phyloP scores from a whole-genome alignment of 2,329 filamentous ascomycete species.

The Fusarium papillatum region DNA sequence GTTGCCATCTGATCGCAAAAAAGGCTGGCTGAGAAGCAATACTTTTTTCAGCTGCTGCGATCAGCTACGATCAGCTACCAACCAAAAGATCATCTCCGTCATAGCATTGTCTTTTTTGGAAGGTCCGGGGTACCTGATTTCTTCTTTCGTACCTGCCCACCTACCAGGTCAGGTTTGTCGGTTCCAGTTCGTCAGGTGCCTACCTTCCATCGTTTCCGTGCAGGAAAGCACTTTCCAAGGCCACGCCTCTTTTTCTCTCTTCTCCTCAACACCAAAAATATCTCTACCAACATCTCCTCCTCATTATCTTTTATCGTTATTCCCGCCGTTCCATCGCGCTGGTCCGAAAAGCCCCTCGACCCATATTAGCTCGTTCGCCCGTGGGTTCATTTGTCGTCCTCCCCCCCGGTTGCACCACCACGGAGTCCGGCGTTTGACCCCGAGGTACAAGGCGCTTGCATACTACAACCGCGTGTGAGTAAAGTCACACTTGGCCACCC shows the following conservation, averaged over 20 bases:
- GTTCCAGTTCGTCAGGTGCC: conserved; percentile 5
- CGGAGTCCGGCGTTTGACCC: conserved; percentile 23
- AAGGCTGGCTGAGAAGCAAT: conserved; percentile 21
- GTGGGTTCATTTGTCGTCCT: conserved; percentile 22
- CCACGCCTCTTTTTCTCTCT: conserved; percentile 4
- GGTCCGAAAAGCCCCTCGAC: background rate
- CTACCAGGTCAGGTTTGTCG: conserved; percentile 25
- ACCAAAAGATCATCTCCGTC: background rate
- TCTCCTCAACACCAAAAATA: conserved; percentile 7
- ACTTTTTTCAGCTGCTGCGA: conserved; percentile 39
- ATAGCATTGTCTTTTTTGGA: conserved; percentile 21
- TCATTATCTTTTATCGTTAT: background rate
- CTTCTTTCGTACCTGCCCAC: conserved; percentile 11
- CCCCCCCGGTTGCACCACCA: conserved; percentile 32
- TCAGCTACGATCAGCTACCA: conserved; percentile 35
- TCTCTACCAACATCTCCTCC: conserved; percentile 1
- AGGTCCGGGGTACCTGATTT: conserved; percentile 25
- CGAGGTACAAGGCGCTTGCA: conserved; percentile 32
- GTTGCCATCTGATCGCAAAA: conserved; percentile 19
- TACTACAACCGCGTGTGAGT: background rate
- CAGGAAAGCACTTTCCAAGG: background rate
- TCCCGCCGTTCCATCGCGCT: conserved; percentile 17
- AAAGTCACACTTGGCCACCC: conserved; percentile 30
- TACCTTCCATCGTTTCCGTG: conserved; percentile 14
- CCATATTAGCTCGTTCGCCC: conserved; percentile 10